Base-by-base conservation (phyloP, 2,329 filamentous ascomycete genomes). In the Diaporthe caulivora region DNA sequence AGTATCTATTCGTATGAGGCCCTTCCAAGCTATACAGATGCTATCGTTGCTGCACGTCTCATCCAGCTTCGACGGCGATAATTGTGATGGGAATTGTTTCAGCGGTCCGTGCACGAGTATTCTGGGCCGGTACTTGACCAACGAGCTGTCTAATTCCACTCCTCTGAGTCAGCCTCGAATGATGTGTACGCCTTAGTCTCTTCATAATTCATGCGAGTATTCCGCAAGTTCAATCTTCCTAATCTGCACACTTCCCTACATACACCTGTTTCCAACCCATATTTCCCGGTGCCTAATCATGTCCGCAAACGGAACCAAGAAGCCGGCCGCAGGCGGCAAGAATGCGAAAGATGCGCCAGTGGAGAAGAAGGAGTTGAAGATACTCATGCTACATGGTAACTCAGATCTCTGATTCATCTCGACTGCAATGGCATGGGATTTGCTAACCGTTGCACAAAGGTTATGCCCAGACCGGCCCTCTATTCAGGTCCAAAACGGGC, bases 381-480 rank as follows among this genome's bases (percentile, higher is more conserved):
- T 73, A 34, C 67, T 73, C 5, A 73, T 73, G 72, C 67, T 73
- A 11, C 72, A 73, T 42, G 72, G 72, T 73, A 29, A 6, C 37
- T 2, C 11, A 8, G 7, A 69, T 44, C 3, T 34, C 17, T 11
- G 15, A 29, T 15, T 18, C 34, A 26, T 5, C 44, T 8, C 11
- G 34, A 5, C n/a, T 13, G 47, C 8, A 11, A 34, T 44, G 0
- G 49, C 7, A 4, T 40, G 3, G 10, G n/a, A 51, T 2, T 29
- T 24, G 47, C 62, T 70, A 5, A 74, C 60, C 37, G n/a, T 3
- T 34, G 8, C 17, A 21, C 26, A 51, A 53, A 73, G 72, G 72
- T 58, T 73, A 73, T 40, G 72, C 72, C 40, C 72, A 73, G 34
- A 65, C 47, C 49, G 72, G 72, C 21, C 72, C 72, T 15, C 17